Evolutionary conservation across 768 basidiomycete species (phyloP).

Genomic region (Kondoa malvinella): DNA sequence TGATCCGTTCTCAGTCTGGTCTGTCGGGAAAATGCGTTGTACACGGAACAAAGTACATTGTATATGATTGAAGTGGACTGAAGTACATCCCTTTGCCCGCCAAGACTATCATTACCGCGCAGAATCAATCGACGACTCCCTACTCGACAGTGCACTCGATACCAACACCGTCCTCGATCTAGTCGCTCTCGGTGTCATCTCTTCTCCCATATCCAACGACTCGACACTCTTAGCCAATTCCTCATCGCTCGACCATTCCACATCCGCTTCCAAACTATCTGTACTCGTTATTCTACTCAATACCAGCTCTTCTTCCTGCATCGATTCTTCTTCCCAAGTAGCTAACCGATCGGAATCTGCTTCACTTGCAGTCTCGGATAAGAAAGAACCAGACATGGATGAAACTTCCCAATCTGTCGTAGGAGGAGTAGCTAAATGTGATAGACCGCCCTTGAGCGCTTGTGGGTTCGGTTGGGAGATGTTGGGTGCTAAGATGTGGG

Average conservation of each 20-base stretch:
- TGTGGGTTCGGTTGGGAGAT: background rate
- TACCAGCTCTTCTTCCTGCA: background rate
- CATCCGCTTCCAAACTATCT: background rate
- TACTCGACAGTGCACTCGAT: too few relatives aligned
- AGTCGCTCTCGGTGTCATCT: background rate
- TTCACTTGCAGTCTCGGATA: background rate
- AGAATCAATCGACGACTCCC: background rate
- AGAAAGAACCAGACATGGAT: conserved; percentile 1
- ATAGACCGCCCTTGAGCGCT: background rate
- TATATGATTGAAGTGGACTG: too few relatives aligned
- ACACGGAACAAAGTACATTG: too few relatives aligned
- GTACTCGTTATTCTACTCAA: background rate
- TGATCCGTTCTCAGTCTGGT: too few relatives aligned
- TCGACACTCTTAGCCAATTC: background rate
- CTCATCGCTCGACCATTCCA: background rate
- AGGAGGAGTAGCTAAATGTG: background rate
- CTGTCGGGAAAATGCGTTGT: too few relatives aligned
- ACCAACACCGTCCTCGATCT: too few relatives aligned
- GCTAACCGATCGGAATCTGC: background rate
- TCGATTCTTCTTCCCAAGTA: background rate
- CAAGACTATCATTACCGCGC: too few relatives aligned
- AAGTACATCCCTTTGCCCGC: too few relatives aligned
- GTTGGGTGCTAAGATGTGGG: background rate
- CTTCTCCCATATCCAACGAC: background rate
- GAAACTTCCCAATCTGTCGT: conserved; percentile 2